Percentiles rank a stretch among this genome's conserved stretches.
Evolutionary conservation across 805 yeast species (phyloP).

Genomic region (Isabelozyma heimii): DNA sequence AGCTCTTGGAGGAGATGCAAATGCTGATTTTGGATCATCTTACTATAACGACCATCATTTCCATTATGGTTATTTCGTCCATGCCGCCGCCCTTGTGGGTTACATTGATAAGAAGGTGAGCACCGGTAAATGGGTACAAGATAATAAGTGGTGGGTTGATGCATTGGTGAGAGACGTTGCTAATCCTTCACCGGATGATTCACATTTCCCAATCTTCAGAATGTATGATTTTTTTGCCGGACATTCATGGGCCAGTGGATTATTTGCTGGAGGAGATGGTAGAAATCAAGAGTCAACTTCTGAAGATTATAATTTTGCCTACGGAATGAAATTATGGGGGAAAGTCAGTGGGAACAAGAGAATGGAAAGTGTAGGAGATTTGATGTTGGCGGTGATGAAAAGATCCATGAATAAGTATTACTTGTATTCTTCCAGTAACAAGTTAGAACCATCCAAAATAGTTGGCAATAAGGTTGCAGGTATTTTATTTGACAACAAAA

Average conservation of each 20-base stretch:
- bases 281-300: slow-evolving; percentile 67
- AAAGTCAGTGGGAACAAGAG: slow-evolving; percentile 46
- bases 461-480: slow-evolving; percentile 61
- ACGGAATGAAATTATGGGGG: slow-evolving; percentile 70
- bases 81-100: slow-evolving; percentile 17
- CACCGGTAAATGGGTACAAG: slow-evolving; percentile 44
- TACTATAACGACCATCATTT: slow-evolving; percentile 21
- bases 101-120: slow-evolving; percentile 25
- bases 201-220: slow-evolving; percentile 59
- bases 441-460: slow-evolving; percentile 47
- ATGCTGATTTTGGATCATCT: slow-evolving; percentile 12
- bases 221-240: slow-evolving; percentile 69
- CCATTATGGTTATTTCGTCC: slow-evolving; percentile 16
- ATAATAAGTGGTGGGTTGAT: slow-evolving; percentile 54
- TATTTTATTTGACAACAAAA: slow-evolving; percentile 63
- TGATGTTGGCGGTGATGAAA: slow-evolving; percentile 54
- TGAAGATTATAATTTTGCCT: slow-evolving; percentile 66
- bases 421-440: slow-evolving; percentile 40
- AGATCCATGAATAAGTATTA: slow-evolving; percentile 55
- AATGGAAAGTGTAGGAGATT: slow-evolving; percentile 52
- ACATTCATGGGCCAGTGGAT: slow-evolving; percentile 71
- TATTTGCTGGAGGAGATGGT: slow-evolving; percentile 60
- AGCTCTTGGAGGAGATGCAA: slow-evolving; percentile 1
- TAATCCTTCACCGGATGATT: slow-evolving; percentile 53
- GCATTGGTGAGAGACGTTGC: slow-evolving; percentile 61